Evolutionary conservation across 1,139 yeast genomes (phyloP), one percentile per base, ranked within the genome.

Genomic region (Yamadazyma siamensis): DNA sequence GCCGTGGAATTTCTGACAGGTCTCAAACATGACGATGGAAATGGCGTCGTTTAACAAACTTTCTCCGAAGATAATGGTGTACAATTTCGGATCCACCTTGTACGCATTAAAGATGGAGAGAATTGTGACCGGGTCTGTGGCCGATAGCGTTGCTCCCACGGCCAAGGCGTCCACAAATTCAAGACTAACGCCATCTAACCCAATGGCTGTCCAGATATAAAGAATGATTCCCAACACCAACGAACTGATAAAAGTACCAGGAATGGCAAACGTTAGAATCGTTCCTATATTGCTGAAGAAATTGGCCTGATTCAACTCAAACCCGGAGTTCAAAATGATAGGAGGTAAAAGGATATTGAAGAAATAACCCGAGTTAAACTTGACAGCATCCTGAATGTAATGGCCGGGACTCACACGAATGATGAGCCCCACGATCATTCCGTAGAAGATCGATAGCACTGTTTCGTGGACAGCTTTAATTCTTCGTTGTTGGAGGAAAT

Each of bases 111-210:
- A 94, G 38, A 94, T 94, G 10, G 97, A 88, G 46, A 94, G 65
- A 50, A 94, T 91, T 1, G 99, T 94, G 21, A 94, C 97, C 0
- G 99, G 99, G 55, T 94, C 99, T 1, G 99, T 94, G 14, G 99
- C 99, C 0, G 96, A 86, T 28, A 94, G 70, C 0, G 98, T 89
- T 3, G 99, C 98, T 9, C 98, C 99, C 8, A 94, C 95, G 0
- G 96, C 91, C 37, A 94, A 71, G 0, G 98, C 96, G 55, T 91
- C 97, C 15, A 91, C 95, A 59, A 91, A 88, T 33, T 95, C 91
- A 36, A 94, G 77, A 40, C 80, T 65, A 31, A 91, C 77, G 18
- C 91, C 86, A 54, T 94, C 99, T 26, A 94, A 59, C 0, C 98
- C 98, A 43, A 91, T 59, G 4, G 87, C 76, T 0, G 98, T 87